phyloP scores from a whole-genome alignment of 257 asterid species.

The Solanum peruvianum region DNA sequence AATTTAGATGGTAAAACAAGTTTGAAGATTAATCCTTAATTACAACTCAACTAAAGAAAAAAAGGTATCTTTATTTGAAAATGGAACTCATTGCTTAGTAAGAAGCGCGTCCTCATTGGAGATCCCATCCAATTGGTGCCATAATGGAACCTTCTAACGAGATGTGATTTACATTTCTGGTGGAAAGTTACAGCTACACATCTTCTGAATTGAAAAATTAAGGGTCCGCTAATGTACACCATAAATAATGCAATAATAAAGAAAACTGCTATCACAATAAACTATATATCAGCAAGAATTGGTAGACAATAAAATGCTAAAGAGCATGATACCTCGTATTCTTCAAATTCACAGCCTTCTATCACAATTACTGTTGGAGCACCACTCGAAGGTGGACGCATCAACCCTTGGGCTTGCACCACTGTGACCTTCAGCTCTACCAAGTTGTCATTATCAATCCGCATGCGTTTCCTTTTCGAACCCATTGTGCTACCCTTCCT shows the following conservation, averaged over 20 bases:
- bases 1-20: neutral
- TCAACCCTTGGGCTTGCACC: constrained; percentile 72
- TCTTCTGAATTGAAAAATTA: neutral
- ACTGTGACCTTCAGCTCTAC: constrained; percentile 70
- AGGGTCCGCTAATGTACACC: neutral
- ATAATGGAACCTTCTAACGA: neutral
- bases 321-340: constrained; percentile 62
- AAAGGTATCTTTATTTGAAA: neutral
- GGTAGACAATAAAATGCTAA: neutral
- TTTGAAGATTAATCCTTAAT: neutral
- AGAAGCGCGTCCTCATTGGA: neutral
- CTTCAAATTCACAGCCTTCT: constrained; percentile 88
- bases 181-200: neutral
- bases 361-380: constrained; percentile 44
- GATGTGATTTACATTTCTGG: neutral
- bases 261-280: neutral
- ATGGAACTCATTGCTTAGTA: neutral
- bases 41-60: neutral
- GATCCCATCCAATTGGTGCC: neutral
- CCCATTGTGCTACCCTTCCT: constrained; percentile 49
- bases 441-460: constrained; percentile 45
- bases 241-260: neutral
- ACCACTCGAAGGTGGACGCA: constrained; percentile 54
- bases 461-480: constrained; percentile 49
- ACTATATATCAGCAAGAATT: neutral